A percentile compares a stretch with the other conserved stretches of the same genome.
Conservation (phyloP, 768 basidiomycete species). For the Rhodotorula toruloides region DNA sequence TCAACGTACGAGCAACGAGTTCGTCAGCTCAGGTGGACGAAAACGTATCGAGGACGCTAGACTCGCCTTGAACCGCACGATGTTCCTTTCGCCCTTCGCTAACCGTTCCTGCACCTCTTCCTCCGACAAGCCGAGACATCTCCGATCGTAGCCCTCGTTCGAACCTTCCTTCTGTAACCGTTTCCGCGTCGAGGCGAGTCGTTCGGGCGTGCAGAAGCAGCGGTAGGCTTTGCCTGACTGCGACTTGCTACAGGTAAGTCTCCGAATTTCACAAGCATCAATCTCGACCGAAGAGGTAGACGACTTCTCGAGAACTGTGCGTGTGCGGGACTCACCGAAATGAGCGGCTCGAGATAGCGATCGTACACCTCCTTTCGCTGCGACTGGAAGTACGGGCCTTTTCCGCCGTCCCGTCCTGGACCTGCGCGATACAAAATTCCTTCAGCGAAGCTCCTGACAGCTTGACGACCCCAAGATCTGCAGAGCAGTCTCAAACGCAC, state of each 20-base stretch:
- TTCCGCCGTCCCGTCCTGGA: constrained; percentile 67
- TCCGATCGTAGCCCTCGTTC: constrained; percentile 76
- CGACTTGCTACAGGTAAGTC: background rate
- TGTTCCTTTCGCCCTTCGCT: constrained; percentile 67
- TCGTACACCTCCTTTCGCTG: constrained; percentile 81
- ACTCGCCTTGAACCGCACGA: constrained; percentile 81
- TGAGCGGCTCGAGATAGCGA: constrained; percentile 63
- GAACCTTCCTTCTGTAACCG: constrained; percentile 67
- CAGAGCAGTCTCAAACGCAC: constrained; percentile 50
- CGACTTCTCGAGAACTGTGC: no score
- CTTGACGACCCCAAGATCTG: background rate
- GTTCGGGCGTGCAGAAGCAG: constrained; percentile 81
- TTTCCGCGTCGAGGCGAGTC: constrained; percentile 63
- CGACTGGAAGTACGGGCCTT: constrained; percentile 89
- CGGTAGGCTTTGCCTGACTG: constrained; percentile 86
- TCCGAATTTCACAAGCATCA: no score
- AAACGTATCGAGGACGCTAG: background rate
- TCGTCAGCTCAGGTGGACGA: background rate
- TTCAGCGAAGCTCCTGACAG: background rate
- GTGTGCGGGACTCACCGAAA: constrained; percentile 57
- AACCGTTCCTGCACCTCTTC: constrained; percentile 75
- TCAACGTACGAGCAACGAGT: no score
- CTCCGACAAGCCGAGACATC: constrained; percentile 76
- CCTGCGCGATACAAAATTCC: constrained; percentile 54
- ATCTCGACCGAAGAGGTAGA: background rate